Percentiles rank a stretch among this genome's conserved stretches.
Conservation (phyloP, 345 rosid species). For the Murraya koenigii region DNA sequence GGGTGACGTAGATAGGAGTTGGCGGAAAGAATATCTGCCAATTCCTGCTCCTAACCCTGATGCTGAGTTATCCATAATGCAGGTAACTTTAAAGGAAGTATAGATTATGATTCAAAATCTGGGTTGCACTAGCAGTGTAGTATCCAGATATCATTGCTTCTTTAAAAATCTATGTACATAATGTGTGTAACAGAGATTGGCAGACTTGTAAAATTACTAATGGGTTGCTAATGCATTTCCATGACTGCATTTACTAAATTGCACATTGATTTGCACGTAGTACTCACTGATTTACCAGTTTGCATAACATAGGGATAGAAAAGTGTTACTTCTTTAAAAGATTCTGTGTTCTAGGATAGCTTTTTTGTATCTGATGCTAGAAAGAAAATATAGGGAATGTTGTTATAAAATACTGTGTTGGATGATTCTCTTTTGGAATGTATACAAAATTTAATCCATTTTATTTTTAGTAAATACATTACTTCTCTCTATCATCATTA, state of each 20-base stretch:
- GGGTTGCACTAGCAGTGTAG: not conserved
- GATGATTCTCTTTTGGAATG: not conserved
- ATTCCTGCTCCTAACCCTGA: slow-evolving; percentile 21
- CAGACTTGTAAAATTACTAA: not conserved
- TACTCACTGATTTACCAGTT: not conserved
- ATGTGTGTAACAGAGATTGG: not conserved
- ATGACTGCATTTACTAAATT: not conserved
- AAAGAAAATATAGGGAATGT: not conserved
- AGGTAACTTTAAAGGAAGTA: slow-evolving; percentile 35
- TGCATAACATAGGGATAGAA: not conserved
- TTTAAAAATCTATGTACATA: not conserved
- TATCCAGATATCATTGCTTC: not conserved
- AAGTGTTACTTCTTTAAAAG: not conserved
- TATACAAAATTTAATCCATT: not conserved
- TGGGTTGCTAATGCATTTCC: not conserved
- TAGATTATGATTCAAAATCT: not conserved
- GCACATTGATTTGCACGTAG: not conserved
- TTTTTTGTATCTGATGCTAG: not conserved
- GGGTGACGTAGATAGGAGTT: slow-evolving; percentile 29
- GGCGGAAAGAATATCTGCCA: slow-evolving; percentile 24
- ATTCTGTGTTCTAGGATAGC: not conserved
- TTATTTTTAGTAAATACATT: too few species aligned
- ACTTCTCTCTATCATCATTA: not conserved
- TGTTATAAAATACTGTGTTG: not conserved
- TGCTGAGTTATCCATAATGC: slow-evolving; percentile 29